Percentiles rank a stretch among this genome's conserved stretches.
These are phyloP conservation scores for Hypoxylon sp. DNA, from an alignment of 2,329 filamentous ascomycete genomes.

Conservation along the genomic window DNA sequence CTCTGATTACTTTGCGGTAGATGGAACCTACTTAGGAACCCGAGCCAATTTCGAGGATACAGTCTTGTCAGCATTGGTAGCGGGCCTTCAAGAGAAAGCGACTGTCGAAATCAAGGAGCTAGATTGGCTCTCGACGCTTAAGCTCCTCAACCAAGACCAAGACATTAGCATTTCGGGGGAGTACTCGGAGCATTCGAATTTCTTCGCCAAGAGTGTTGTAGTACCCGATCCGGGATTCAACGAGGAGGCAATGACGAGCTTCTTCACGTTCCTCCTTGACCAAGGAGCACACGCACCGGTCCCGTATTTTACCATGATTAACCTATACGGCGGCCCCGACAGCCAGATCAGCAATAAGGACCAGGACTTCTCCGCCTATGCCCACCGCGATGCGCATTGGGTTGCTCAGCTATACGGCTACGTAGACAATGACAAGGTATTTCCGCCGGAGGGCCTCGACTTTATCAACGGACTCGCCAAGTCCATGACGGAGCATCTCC, in stretches of 20 bases:
- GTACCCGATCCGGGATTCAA: slow-evolving; percentile 50
- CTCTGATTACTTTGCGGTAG: slow-evolving; percentile 49
- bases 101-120: slow-evolving; percentile 25
- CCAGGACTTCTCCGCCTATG: slow-evolving; percentile 46
- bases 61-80: slow-evolving; percentile 50
- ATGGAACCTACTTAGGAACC: slow-evolving; percentile 55
- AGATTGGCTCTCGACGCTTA: slow-evolving; percentile 48
- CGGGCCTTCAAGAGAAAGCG: slow-evolving; percentile 39
- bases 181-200: slow-evolving; percentile 47
- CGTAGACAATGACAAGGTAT: slow-evolving; percentile 26
- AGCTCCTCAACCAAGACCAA: slow-evolving; percentile 37
- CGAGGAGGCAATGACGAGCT: slow-evolving; percentile 42
- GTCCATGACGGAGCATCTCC: slow-evolving; percentile 42
- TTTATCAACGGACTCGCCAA: slow-evolving; percentile 48
- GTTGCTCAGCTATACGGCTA: slow-evolving; percentile 53
- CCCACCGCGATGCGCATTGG: slow-evolving; percentile 53
- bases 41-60: slow-evolving; percentile 44
- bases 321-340: slow-evolving; percentile 56
- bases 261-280: slow-evolving; percentile 48
- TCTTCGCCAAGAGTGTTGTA: slow-evolving; percentile 57
- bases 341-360: slow-evolving; percentile 52
- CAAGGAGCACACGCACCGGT: slow-evolving; percentile 40
- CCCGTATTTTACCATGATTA: slow-evolving; percentile 53
- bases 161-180: slow-evolving; percentile 37
- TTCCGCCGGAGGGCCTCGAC: slow-evolving; percentile 43